A percentile compares a stretch with the other conserved stretches of the same genome.
These are phyloP conservation scores for Corynascus novoguineensis DNA, from an alignment of 495 filamentous ascomycete genomes.

Conservation along the genomic window DNA sequence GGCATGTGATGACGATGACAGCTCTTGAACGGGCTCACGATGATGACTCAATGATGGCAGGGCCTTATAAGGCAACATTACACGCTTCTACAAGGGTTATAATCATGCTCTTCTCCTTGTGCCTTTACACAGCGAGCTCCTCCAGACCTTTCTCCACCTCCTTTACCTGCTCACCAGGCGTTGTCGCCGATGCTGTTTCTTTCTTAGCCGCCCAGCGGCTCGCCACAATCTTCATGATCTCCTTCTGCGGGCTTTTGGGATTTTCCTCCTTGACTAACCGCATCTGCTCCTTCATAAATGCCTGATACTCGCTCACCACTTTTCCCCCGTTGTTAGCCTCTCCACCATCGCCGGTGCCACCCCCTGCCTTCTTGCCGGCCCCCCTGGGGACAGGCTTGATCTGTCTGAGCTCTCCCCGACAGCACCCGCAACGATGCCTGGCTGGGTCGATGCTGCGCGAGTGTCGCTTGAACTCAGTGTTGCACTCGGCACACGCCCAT, in stretches of 20 bases:
- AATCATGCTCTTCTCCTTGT: background rate
- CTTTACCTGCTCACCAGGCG: slow-evolving; percentile 3
- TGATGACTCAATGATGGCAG: slow-evolving; percentile 1
- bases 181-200: slow-evolving; percentile 10
- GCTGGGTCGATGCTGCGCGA: slow-evolving; percentile 70
- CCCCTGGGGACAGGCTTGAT: slow-evolving; percentile 68
- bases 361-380: slow-evolving; percentile 10
- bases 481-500: slow-evolving; percentile 73
- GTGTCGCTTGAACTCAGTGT: slow-evolving; percentile 66
- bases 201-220: slow-evolving; percentile 38
- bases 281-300: slow-evolving; percentile 64
- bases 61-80: background rate
- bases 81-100: background rate
- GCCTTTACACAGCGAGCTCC: slow-evolving; percentile 5
- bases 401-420: slow-evolving; percentile 64
- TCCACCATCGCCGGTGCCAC: background rate
- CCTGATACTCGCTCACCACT: slow-evolving; percentile 52
- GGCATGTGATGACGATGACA: background rate
- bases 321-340: background rate
- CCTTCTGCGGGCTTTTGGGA: slow-evolving; percentile 51
- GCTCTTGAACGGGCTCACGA: slow-evolving; percentile 9
- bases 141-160: background rate
- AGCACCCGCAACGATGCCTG: slow-evolving; percentile 63
- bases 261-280: slow-evolving; percentile 48
- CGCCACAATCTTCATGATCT: slow-evolving; percentile 57